phyloP scores from a whole-genome alignment of 495 filamentous ascomycete species.

The Rostrohypoxylon terebratum region DNA sequence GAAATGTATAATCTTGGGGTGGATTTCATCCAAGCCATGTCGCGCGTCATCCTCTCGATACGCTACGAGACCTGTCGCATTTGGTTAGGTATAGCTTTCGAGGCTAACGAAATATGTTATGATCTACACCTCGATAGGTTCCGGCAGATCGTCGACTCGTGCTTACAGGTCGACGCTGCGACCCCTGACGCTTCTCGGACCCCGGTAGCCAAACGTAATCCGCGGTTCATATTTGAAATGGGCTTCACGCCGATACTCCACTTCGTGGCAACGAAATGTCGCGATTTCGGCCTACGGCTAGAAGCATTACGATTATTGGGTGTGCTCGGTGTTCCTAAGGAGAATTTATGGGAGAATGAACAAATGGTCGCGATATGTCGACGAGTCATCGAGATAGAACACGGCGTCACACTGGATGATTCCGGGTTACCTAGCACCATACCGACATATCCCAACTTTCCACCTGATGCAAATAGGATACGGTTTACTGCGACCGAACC shows the following conservation, averaged over 20 bases:
- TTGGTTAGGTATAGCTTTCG: conserved; percentile 44
- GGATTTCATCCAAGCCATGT: conserved; percentile 17
- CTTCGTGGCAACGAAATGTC: conserved; percentile 60
- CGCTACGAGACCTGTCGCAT: conserved; percentile 45
- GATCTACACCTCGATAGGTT: conserved; percentile 44
- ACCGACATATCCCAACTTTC: conserved; percentile 9
- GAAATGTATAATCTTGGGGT: conserved; percentile 6
- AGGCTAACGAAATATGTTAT: conserved; percentile 45
- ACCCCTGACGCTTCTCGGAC: conserved; percentile 24
- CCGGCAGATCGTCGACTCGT: conserved; percentile 39
- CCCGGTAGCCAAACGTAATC: conserved; percentile 36
- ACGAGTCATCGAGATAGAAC: conserved; percentile 52
- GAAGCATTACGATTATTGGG: conserved; percentile 49
- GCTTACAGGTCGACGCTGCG: conserved; percentile 22
- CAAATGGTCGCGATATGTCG: conserved; percentile 44
- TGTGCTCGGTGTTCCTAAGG: conserved; percentile 33
- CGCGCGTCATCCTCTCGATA: conserved; percentile 15
- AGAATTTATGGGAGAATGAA: conserved; percentile 50
- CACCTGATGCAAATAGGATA: conserved; percentile 35
- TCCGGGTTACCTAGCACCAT: conserved; percentile 14
- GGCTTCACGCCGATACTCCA: conserved; percentile 59
- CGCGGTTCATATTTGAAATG: conserved; percentile 59
- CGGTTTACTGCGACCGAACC: conserved; percentile 24
- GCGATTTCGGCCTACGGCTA: conserved; percentile 52
- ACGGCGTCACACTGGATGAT: conserved; percentile 37